A percentile compares a stretch with the other conserved stretches of the same genome.
phyloP scores from a whole-genome alignment of 2,329 filamentous ascomycete genomes.

The Thermothelomyces thermophilus region DNA sequence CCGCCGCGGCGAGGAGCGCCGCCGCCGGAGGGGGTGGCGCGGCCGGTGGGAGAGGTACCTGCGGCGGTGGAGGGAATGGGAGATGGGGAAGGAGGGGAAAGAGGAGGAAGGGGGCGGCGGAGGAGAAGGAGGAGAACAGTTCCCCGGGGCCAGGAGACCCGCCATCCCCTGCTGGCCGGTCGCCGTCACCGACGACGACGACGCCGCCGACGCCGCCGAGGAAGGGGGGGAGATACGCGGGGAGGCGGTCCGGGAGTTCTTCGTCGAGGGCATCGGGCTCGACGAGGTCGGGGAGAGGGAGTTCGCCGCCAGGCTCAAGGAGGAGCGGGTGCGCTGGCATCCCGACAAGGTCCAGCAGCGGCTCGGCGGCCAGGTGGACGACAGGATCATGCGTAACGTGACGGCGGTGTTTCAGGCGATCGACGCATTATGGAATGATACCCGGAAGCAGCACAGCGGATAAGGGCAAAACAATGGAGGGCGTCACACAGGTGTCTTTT shows the following conservation, averaged over 20 bases:
- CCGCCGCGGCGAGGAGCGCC: constrained; percentile 58
- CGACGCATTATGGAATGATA: constrained; percentile 70
- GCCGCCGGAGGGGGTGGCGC: constrained; percentile 46
- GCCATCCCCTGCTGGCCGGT: constrained; percentile 67
- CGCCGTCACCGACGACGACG: background rate
- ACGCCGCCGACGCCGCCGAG: constrained; percentile 17
- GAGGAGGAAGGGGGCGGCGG: constrained; percentile 11
- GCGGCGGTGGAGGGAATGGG: constrained; percentile 54
- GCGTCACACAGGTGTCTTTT: background rate
- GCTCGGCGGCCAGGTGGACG: constrained; percentile 66
- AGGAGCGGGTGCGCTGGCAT: constrained; percentile 90
- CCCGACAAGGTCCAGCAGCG: constrained; percentile 95
- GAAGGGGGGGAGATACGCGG: constrained; percentile 41
- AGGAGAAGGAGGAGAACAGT: constrained; percentile 20
- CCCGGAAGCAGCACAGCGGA: constrained; percentile 30
- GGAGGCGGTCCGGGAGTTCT: constrained; percentile 61
- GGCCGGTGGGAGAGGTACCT: constrained; percentile 60
- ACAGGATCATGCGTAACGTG: constrained; percentile 66
- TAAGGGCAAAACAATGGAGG: no score
- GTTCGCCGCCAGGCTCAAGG: constrained; percentile 56
- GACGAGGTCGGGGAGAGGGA: constrained; percentile 40
- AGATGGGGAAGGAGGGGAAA: constrained; percentile 29
- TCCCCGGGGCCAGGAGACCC: no score
- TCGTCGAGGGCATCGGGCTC: constrained; percentile 44
- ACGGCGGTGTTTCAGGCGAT: constrained; percentile 90